phyloP scores from a whole-genome alignment of 176 grass and related monocot species.

The Bromus sterilis region DNA sequence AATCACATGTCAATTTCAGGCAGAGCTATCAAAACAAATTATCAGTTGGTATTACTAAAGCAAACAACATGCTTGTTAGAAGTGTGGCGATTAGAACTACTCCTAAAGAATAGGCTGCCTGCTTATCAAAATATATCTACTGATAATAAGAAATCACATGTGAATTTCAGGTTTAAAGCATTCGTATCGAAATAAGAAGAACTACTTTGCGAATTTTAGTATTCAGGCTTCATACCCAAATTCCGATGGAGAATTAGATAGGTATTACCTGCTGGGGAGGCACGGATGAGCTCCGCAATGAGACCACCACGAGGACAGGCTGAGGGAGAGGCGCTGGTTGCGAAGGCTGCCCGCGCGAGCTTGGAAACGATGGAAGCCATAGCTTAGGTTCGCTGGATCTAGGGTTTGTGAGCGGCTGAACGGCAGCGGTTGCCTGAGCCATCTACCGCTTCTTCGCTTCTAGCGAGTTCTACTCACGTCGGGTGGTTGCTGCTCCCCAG shows the following conservation, averaged over 20 bases:
- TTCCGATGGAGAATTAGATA: neutral
- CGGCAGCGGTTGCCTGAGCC: too few species aligned
- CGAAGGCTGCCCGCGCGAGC: neutral
- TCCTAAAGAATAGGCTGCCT: neutral
- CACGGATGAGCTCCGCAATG: neutral
- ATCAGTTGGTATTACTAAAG: neutral
- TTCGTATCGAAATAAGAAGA: neutral
- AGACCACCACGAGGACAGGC: neutral
- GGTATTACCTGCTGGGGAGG: neutral
- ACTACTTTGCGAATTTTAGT: neutral
- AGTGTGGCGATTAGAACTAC: neutral
- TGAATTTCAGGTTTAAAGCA: neutral
- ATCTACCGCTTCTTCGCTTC: too few species aligned
- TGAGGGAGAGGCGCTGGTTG: neutral
- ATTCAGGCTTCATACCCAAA: neutral
- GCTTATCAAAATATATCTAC: neutral
- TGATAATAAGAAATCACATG: neutral
- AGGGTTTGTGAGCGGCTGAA: too few species aligned
- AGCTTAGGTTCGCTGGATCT: neutral
- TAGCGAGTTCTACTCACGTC: too few species aligned
- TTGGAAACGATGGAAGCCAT: neutral
- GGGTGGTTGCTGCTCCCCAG: too few species aligned
- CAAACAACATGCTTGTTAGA: neutral
- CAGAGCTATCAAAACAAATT: neutral
- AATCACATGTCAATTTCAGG: neutral